Conservation (phyloP, 2,329 filamentous ascomycete species). For the Byssothecium circinans region DNA sequence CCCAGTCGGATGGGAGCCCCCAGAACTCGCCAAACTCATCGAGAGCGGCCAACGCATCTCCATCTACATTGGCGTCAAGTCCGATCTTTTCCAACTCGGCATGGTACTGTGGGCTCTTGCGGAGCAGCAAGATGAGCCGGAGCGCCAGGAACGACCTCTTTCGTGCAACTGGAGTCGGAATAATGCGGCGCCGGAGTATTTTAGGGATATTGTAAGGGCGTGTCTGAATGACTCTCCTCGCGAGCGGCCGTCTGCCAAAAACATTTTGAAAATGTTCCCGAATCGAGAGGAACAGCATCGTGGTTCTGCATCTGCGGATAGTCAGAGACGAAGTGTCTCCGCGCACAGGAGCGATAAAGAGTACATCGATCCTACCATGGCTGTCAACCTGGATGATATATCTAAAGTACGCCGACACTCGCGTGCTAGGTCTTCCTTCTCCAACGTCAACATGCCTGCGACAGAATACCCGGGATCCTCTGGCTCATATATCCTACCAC, state of each 20-base stretch:
- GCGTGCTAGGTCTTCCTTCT: slow-evolving; percentile 34
- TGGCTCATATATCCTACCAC: slow-evolving; percentile 47
- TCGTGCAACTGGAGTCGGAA: slow-evolving; percentile 37
- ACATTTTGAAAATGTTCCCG: slow-evolving; percentile 58
- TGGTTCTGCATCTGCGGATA: slow-evolving; percentile 13
- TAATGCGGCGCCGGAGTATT: slow-evolving; percentile 74
- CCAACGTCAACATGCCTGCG: slow-evolving; percentile 39
- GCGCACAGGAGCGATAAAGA: slow-evolving; percentile 50
- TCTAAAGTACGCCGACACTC: slow-evolving; percentile 31
- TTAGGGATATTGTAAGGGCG: slow-evolving; percentile 70
- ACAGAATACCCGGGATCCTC: slow-evolving; percentile 50
- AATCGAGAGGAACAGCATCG: slow-evolving; percentile 17
- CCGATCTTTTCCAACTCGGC: slow-evolving; percentile 90
- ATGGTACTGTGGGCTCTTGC: slow-evolving; percentile 97
- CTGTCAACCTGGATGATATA: slow-evolving; percentile 50
- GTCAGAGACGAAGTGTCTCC: slow-evolving; percentile 39
- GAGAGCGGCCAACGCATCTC: slow-evolving; percentile 86
- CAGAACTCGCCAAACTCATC: slow-evolving; percentile 83
- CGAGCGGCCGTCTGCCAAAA: slow-evolving; percentile 70
- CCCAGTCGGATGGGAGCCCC: slow-evolving; percentile 95
- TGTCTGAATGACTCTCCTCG: slow-evolving; percentile 78
- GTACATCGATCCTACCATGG: slow-evolving; percentile 51
- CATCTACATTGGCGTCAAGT: slow-evolving; percentile 98
- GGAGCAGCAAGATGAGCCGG: slow-evolving; percentile 85
- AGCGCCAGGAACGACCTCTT: slow-evolving; percentile 71